phyloP scores from a whole-genome alignment of 495 filamentous ascomycete species.

The Immersiella caudata region DNA sequence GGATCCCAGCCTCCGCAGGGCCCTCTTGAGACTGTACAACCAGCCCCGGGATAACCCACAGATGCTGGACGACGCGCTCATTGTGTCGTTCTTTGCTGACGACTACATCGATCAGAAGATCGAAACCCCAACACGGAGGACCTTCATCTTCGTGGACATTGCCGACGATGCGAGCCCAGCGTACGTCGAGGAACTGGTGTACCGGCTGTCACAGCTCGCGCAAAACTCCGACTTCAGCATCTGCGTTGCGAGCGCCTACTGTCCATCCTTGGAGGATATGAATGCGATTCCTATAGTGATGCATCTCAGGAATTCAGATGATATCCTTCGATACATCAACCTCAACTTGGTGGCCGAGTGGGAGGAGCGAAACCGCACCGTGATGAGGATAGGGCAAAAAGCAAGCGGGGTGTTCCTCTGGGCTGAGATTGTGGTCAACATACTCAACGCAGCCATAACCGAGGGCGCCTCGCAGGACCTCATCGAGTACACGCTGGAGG shows the following conservation, averaged over 20 bases:
- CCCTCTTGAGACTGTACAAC: conserved; percentile 29
- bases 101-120: conserved; percentile 38
- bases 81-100: conserved; percentile 42
- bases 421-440: conserved; percentile 45
- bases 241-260: conserved; percentile 38
- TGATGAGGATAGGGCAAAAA: conserved; percentile 35
- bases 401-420: conserved; percentile 41
- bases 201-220: conserved; percentile 36
- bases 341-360: conserved; percentile 39
- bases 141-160: conserved; percentile 43
- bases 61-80: conserved; percentile 34
- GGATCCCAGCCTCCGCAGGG: conserved; percentile 35
- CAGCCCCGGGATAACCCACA: conserved; percentile 19
- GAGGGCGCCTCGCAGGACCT: conserved; percentile 40
- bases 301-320: conserved; percentile 40
- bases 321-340: conserved; percentile 40
- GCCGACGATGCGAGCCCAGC: conserved; percentile 33
- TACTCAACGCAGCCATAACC: conserved; percentile 42
- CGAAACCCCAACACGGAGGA: conserved; percentile 33
- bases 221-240: conserved; percentile 45
- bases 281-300: conserved; percentile 37
- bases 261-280: conserved; percentile 30
- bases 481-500: conserved; percentile 39
- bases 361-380: conserved; percentile 37
- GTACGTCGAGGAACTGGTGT: conserved; percentile 38